Conservation (phyloP, 2,329 filamentous ascomycete genomes). For the Plenodomus biglobosus region DNA sequence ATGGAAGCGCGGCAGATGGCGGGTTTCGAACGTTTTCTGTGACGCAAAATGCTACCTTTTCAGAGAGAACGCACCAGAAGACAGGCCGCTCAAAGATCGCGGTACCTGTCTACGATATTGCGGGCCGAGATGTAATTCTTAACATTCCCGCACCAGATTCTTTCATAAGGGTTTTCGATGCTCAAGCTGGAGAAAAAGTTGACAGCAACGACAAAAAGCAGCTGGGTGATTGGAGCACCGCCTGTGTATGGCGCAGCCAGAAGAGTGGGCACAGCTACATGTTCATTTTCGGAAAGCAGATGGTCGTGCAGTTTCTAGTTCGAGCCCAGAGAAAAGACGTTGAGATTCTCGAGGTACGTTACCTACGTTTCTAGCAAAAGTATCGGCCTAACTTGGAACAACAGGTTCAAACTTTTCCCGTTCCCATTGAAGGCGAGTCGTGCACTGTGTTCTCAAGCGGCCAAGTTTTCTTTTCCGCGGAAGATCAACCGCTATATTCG, state of each 20-base stretch:
- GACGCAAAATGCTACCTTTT: conserved; percentile 9
- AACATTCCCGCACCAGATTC: conserved; percentile 36
- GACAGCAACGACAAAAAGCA: conserved; percentile 25
- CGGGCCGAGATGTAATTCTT: conserved; percentile 26
- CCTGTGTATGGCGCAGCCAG: conserved; percentile 31
- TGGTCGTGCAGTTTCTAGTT: conserved; percentile 31
- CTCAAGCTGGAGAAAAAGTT: conserved; percentile 15
- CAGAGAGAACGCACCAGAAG: conserved; percentile 19
- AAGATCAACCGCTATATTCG: conserved; percentile 31
- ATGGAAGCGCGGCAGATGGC: conserved; percentile 33
- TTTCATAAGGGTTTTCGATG: conserved; percentile 28
- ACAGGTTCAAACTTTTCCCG: conserved; percentile 33
- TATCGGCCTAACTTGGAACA: no score
- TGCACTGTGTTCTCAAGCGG: conserved; percentile 26
- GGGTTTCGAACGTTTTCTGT: conserved; percentile 26
- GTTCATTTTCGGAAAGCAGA: conserved; percentile 36
- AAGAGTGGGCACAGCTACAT: conserved; percentile 31
- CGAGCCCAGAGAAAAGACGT: conserved; percentile 10
- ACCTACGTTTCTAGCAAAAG: not conserved
- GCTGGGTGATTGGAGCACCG: conserved; percentile 35
- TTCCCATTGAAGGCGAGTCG: conserved; percentile 31
- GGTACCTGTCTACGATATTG: conserved; percentile 26
- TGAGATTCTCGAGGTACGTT: conserved; percentile 29
- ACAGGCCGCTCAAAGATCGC: conserved; percentile 35
- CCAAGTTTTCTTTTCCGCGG: conserved; percentile 29